Evolutionary conservation across 805 yeast genomes (phyloP).

Genomic region (Hemisphaericaspora nanyangensis): DNA sequence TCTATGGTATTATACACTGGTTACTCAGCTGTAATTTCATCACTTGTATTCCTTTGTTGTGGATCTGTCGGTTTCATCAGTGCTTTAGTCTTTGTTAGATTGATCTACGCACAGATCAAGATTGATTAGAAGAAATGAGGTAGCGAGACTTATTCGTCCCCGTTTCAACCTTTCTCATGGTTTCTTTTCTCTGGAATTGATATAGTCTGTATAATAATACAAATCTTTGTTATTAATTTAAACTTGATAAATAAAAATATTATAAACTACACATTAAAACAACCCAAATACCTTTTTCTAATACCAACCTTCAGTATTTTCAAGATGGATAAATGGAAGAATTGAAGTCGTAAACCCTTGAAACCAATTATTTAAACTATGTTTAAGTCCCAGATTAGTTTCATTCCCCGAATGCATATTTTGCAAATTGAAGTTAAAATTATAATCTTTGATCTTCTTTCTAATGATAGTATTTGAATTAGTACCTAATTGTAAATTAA

Average conservation of each 20-base stretch:
- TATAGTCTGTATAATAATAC: too few relatives aligned
- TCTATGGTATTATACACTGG: slow-evolving; percentile 80
- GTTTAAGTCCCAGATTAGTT: slow-evolving; percentile 3
- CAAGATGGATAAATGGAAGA: slow-evolving; percentile 26
- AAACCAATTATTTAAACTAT: slow-evolving; percentile 16
- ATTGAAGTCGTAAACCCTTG: slow-evolving; percentile 16
- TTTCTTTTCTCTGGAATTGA: too few relatives aligned
- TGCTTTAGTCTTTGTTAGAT: slow-evolving; percentile 68
- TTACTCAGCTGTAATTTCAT: slow-evolving; percentile 70
- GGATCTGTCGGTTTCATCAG: slow-evolving; percentile 85
- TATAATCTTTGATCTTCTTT: slow-evolving; percentile 21
- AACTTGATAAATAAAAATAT: too few relatives aligned
- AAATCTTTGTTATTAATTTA: too few relatives aligned
- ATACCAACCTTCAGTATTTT: slow-evolving; percentile 36
- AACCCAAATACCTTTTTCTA: too few relatives aligned
- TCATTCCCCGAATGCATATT: slow-evolving; percentile 1
- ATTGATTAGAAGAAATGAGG: slow-evolving; percentile 53
- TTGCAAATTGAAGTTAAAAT: slow-evolving; percentile 21
- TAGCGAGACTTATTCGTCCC: neutral
- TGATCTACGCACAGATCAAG: slow-evolving; percentile 80
- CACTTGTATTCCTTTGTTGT: slow-evolving; percentile 72
- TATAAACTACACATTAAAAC: too few relatives aligned
- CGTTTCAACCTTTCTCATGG: too few relatives aligned
- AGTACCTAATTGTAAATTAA: slow-evolving; percentile 22
- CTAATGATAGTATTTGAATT: slow-evolving; percentile 19